Percentiles rank a stretch among this genome's conserved stretches.
Evolutionary conservation across 2,329 filamentous ascomycete genomes (phyloP).

Genomic region (Aspergillus vadensis): DNA sequence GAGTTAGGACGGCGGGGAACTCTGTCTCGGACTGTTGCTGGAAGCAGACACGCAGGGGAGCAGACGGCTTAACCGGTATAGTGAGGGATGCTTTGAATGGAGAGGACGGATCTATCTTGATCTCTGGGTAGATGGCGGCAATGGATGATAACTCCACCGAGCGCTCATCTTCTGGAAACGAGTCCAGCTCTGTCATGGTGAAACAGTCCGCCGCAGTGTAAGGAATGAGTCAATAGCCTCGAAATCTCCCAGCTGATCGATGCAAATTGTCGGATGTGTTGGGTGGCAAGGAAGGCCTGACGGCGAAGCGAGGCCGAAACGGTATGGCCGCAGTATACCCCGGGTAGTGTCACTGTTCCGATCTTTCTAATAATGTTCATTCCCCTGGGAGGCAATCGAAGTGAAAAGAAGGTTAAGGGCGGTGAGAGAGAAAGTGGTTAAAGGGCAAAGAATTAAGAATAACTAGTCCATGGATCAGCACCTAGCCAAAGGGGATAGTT

Average conservation of each 20-base stretch:
- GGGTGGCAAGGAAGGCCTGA: slow-evolving; percentile 18
- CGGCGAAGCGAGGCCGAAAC: slow-evolving; percentile 10
- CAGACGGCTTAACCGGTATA: slow-evolving; percentile 56
- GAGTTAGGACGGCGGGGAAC: slow-evolving; percentile 40
- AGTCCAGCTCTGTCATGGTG: slow-evolving; percentile 41
- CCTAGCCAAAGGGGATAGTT: not conserved
- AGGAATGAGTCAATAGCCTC: not conserved
- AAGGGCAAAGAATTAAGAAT: not conserved
- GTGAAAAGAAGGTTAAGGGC: not conserved
- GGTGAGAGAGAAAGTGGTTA: not conserved
- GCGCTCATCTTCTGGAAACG: slow-evolving; percentile 56
- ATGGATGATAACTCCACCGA: slow-evolving; percentile 61
- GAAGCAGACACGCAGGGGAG: slow-evolving; percentile 53
- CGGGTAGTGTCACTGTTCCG: slow-evolving; percentile 4
- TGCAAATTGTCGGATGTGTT: not conserved
- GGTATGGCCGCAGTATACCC: slow-evolving; percentile 11
- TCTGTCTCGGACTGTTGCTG: slow-evolving; percentile 38
- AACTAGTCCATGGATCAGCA: slow-evolving; percentile 6
- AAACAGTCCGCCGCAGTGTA: slow-evolving; percentile 2
- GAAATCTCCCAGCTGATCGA: not conserved
- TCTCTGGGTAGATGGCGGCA: slow-evolving; percentile 64
- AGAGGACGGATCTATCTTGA: slow-evolving; percentile 50
- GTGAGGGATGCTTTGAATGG: slow-evolving; percentile 57
- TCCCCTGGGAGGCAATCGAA: not conserved
- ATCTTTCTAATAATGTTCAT: slow-evolving; percentile 13